A percentile compares a stretch with the other conserved stretches of the same genome.
Evolutionary conservation across 2,329 filamentous ascomycete species (phyloP).

Genomic region (Ophiosphaerella herpotricha): DNA sequence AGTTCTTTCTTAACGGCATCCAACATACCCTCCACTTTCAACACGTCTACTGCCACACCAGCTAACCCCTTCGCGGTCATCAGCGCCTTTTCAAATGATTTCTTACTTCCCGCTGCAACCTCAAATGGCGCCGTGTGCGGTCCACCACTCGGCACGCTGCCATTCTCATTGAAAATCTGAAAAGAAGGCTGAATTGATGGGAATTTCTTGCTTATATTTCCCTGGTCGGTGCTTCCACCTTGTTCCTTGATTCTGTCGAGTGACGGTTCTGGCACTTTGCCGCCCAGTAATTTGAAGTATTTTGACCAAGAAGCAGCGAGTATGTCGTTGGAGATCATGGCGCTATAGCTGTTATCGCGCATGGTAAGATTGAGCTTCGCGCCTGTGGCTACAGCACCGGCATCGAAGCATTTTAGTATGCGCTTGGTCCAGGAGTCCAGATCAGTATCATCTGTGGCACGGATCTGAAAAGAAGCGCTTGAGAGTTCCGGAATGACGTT

Average conservation of each 20-base stretch:
- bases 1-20: constrained; percentile 16
- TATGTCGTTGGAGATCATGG: constrained; percentile 14
- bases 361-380: constrained; percentile 15
- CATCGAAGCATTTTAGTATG: constrained; percentile 17
- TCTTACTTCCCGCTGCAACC: constrained; percentile 13
- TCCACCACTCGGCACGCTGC: constrained; percentile 9
- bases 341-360: constrained; percentile 14
- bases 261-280: constrained; percentile 4
- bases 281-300: constrained; percentile 7
- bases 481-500: constrained; percentile 14
- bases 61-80: constrained; percentile 17
- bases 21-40: constrained; percentile 14
- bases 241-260: constrained; percentile 10
- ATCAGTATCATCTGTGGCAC: constrained; percentile 11
- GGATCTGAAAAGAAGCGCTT: constrained; percentile 11
- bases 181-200: constrained; percentile 21
- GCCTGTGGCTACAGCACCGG: constrained; percentile 13
- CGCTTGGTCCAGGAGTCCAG: constrained; percentile 9
- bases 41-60: constrained; percentile 14
- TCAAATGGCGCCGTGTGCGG: constrained; percentile 20
- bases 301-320: constrained; percentile 11
- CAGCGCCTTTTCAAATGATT: constrained; percentile 18
- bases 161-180: constrained; percentile 17
- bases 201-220: constrained; percentile 21
- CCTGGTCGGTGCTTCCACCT: constrained; percentile 17